Base-by-base conservation (phyloP, 495 filamentous ascomycete genomes). In the Tuber calosporum region DNA sequence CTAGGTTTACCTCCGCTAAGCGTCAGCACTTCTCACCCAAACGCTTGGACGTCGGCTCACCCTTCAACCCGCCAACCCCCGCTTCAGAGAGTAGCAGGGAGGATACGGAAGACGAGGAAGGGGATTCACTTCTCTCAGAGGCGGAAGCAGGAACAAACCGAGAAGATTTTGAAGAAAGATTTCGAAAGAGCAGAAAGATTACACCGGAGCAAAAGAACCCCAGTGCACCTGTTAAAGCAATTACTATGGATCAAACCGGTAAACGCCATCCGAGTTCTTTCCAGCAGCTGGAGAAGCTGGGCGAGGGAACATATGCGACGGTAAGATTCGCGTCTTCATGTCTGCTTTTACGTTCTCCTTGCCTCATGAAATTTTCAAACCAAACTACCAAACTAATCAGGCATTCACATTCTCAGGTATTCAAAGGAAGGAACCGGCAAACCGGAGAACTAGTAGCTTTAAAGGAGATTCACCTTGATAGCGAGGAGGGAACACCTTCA, bases 381-480 rank as follows among this genome's bases (percentile, higher is more conserved):
- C 11, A 68, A 39, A 69, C 38, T 42, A 62, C 53, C 11, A 68
- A 39, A 69, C 38, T 42, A 42, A 39, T 41, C 34, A 26, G 38
- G n/a, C 13, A n/a, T 19, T 66, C 68, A 26, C 53, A 42, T 39
- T 68, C 70, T 43, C 79, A 96, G 92, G 95, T 99, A 41, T 99
- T 98, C 87, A 99, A 98, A 86, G 95, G 96, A 43, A 90, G 92
- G 70, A 98, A 99, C 83, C 90, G 96, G 73, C 93, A 96, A 78
- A 96, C 93, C 3, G 94, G 94, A 81, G 95, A 98, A 82, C 88
- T 97, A 67, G 95, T 99, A 74, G 95, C 95, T 15, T 87, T 99
- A 72, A 99, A 99, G 84, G 96, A 99, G 85, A 99, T 99, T 79
- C 95, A 98, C 81, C 92, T 99, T 69, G 95, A 99, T 81, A 96